phyloP scores from a whole-genome alignment of 208 protist genomes.

The Trypanosoma caninum region DNA sequence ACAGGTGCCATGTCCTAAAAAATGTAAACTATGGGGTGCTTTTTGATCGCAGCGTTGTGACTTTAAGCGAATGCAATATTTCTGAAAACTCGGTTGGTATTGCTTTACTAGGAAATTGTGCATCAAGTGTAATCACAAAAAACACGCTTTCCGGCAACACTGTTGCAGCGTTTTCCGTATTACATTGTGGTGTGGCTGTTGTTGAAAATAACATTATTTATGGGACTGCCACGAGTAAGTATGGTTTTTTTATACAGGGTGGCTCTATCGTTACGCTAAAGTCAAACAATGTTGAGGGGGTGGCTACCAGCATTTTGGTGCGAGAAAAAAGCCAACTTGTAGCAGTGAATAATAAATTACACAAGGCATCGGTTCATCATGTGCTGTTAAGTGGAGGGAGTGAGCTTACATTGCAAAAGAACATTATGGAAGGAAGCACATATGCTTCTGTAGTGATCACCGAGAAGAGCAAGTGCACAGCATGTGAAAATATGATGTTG shows the following conservation, averaged over 20 bases:
- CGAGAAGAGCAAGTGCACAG: constrained; percentile 16
- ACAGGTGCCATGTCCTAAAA: constrained; percentile 14
- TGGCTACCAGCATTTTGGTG: constrained; percentile 16
- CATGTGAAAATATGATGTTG: constrained; percentile 22
- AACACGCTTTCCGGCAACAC: constrained; percentile 15
- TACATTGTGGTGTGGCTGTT: constrained; percentile 3
- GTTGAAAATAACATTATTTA: constrained; percentile 19
- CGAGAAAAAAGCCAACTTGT: constrained; percentile 15
- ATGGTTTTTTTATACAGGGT: constrained; percentile 27
- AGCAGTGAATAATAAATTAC: constrained; percentile 22
- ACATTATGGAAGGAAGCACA: constrained; percentile 24
- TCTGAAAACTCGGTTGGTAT: constrained; percentile 15
- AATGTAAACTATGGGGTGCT: constrained; percentile 29
- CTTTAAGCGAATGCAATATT: constrained; percentile 16
- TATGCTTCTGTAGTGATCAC: constrained; percentile 23
- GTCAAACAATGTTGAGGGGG: constrained; percentile 7
- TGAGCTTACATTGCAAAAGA: constrained; percentile 13
- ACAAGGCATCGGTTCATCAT: constrained; percentile 22
- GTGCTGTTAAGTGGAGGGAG: constrained; percentile 19
- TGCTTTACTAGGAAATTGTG: constrained; percentile 27
- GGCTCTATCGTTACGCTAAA: constrained; percentile 13
- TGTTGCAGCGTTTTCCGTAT: constrained; percentile 20
- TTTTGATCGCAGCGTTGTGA: constrained; percentile 7
- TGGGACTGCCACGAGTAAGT: constrained; percentile 12
- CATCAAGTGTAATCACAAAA: constrained; percentile 11